Evolutionary conservation across 1,139 yeast species (phyloP).

Genomic region (Protomyces gravidus): DNA sequence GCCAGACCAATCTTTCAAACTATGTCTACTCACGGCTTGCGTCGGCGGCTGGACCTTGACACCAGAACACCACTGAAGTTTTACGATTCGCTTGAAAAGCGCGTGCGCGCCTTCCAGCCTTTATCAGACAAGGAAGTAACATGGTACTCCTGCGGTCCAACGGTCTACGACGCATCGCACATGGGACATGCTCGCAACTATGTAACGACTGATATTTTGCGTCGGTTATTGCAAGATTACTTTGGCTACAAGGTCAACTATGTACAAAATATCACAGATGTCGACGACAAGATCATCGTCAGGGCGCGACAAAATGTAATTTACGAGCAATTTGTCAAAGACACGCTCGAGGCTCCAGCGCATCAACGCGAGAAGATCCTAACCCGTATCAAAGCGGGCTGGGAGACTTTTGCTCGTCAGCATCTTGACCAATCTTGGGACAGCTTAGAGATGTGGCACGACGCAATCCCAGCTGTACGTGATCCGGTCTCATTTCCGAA

Average conservation of each 20-base stretch:
- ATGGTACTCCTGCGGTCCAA: slow-evolving; percentile 99
- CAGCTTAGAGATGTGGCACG: slow-evolving; percentile 54
- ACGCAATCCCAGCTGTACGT: slow-evolving; percentile 48
- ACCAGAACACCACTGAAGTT: slow-evolving; percentile 9
- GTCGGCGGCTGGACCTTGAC: background rate
- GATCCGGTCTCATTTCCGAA: slow-evolving; percentile 63
- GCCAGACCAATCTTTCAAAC: background rate
- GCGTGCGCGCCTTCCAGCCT: slow-evolving; percentile 8
- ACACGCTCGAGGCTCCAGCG: slow-evolving; percentile 27
- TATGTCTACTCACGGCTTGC: background rate
- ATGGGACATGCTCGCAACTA: slow-evolving; percentile 99
- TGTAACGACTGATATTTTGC: slow-evolving; percentile 86
- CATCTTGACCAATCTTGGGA: slow-evolving; percentile 32
- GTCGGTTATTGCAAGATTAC: slow-evolving; percentile 81
- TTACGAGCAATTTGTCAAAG: slow-evolving; percentile 52
- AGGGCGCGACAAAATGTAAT: slow-evolving; percentile 88
- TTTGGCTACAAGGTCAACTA: slow-evolving; percentile 82
- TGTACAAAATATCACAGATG: slow-evolving; percentile 95
- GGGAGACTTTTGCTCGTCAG: slow-evolving; percentile 48
- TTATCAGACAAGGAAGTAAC: slow-evolving; percentile 40
- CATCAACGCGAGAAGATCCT: slow-evolving; percentile 45
- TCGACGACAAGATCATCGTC: slow-evolving; percentile 91
- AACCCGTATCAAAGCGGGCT: slow-evolving; percentile 46
- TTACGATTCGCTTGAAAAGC: slow-evolving; percentile 22
- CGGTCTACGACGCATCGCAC: slow-evolving; percentile 94